Evolutionary conservation across 345 rosid genomes (phyloP).

Genomic region (Syzygium oleosum): DNA sequence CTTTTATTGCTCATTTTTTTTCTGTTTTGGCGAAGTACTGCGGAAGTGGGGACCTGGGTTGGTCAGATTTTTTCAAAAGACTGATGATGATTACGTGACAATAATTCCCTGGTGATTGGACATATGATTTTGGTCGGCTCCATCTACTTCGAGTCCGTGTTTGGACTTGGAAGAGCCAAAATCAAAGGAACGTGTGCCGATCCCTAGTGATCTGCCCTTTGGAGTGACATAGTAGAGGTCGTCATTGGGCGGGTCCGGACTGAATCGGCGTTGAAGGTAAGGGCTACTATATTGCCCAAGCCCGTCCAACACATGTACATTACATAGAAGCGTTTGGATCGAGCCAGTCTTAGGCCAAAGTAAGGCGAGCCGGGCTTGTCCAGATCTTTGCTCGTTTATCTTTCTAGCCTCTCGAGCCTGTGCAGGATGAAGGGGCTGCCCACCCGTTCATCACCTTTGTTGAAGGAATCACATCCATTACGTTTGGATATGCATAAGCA

Average conservation of each 20-base stretch:
- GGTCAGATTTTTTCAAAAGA: not conserved
- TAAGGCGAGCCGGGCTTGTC: not conserved
- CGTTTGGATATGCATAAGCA: not conserved
- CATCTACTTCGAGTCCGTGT: not conserved
- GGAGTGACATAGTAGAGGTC: not conserved
- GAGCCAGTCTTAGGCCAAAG: not conserved
- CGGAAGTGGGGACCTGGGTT: not conserved
- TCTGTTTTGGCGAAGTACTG: not conserved
- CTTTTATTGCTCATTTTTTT: not conserved
- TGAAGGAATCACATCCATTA: not conserved
- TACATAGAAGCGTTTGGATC: too few species aligned
- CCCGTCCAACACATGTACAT: too few species aligned
- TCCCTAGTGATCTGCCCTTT: not conserved
- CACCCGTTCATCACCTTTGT: not conserved
- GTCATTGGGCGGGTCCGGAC: not conserved
- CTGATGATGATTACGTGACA: not conserved
- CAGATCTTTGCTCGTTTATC: not conserved
- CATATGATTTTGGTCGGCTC: not conserved
- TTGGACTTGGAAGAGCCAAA: not conserved
- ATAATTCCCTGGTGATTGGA: not conserved
- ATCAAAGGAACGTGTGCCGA: not conserved
- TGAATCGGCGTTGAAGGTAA: not conserved
- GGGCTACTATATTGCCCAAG: too few species aligned
- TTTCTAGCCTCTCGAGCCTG: not conserved
- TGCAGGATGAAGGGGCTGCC: not conserved